Evolutionary conservation across 2,329 filamentous ascomycete genomes (phyloP).

Genomic region (Xylaria digitata): DNA sequence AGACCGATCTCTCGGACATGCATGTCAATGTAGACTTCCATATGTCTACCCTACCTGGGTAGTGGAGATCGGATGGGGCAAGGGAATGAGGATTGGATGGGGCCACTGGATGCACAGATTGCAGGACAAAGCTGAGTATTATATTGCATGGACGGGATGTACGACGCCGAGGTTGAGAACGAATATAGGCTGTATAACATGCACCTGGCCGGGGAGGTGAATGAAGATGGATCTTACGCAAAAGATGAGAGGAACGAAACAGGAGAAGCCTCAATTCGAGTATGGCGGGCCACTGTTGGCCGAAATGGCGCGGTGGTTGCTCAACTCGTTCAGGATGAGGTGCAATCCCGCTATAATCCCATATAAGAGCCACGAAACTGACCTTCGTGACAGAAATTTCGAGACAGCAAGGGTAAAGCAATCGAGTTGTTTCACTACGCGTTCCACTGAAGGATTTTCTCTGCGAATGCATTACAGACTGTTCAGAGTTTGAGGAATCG

Average conservation of each 20-base stretch:
- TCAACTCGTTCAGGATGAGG: constrained; percentile 9
- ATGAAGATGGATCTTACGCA: not conserved
- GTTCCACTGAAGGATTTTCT: constrained; percentile 21
- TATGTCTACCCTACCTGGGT: constrained; percentile 2
- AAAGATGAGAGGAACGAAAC: not conserved
- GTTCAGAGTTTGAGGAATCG: not conserved
- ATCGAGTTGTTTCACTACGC: not conserved
- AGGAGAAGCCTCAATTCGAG: constrained; percentile 9
- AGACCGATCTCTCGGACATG: not conserved
- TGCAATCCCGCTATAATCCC: not conserved
- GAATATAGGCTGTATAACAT: not conserved
- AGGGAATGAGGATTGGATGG: constrained; percentile 3
- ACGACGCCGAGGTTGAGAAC: constrained; percentile 4
- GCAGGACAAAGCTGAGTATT: constrained; percentile 6
- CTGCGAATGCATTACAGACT: not conserved
- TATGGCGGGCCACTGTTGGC: constrained; percentile 7
- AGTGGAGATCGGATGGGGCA: not conserved
- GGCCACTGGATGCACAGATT: too few relatives aligned
- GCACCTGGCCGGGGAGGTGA: not conserved
- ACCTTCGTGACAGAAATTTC: constrained; percentile 14
- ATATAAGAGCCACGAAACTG: not conserved
- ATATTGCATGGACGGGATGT: constrained; percentile 3
- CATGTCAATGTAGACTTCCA: not conserved
- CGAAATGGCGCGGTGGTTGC: constrained; percentile 13
- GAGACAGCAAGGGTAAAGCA: constrained; percentile 4